Evolutionary conservation across 805 yeast genomes (phyloP), one percentile per base, ranked within the genome.

Genomic region (Ogataea sp.): DNA sequence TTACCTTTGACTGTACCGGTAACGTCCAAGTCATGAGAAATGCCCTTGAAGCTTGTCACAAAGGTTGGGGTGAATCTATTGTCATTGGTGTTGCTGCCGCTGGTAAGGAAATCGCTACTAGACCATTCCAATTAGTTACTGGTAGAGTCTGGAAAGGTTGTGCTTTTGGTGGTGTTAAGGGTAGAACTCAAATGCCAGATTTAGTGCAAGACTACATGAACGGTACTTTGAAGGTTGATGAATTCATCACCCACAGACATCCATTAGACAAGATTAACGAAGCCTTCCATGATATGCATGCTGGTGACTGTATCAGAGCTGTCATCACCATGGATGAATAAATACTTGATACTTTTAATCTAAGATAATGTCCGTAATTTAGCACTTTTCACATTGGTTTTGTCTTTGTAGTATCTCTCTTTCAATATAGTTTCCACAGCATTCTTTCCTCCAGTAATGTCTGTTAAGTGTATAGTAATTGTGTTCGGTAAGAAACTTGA

Each of bases 101-200:
- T 31, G 99, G 98, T 49, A 73, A 88, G 67, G 97, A 93, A 68
- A 89, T 94, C 48, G 67, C 95, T 42, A 93, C 97, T 36, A 80
- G 97, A 67, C 98, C 99, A 45, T 93, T 93, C 85, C 97, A 90
- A 71, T 78, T 93, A 64, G 97, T 93, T 48, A 93, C 97, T 32
- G 99, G 99, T 53, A 82, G 98, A 68, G 95, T 85, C 39, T 90
- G 98, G 97, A 84, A 78, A 64, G 99, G 99, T 54, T 86, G 95
- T 57, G 99, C 99, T n/a, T 93, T 87, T 53, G 99, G 99, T 56
- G 98, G 97, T 62, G 88, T 93, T 58, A 93, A 93, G 69, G 97
- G 98, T 59, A 83, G 97, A 71, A 61, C 96, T 31, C 96, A 93
- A 70, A 75, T 93, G 70, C 97, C 95, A 37, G 86, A 79, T 17